Conservation (phyloP, 768 basidiomycete species). For the Phallus indusiatus region DNA sequence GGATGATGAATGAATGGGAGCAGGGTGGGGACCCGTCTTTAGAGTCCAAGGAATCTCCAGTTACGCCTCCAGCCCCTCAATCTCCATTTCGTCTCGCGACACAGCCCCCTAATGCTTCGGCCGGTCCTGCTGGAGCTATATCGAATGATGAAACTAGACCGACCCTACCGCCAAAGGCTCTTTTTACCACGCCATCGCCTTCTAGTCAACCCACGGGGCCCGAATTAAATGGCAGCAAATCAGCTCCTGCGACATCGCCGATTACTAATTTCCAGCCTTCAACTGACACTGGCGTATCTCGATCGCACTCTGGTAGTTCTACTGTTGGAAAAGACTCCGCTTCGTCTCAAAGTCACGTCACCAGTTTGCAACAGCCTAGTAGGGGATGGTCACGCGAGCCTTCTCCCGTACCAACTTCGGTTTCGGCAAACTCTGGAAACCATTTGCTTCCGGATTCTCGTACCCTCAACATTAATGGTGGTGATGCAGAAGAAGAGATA, state of each 20-base stretch:
- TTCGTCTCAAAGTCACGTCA: not conserved
- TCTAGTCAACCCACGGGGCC: not conserved
- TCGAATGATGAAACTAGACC: not conserved
- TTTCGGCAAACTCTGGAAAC: not conserved
- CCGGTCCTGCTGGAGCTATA: not conserved
- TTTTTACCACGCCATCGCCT: not conserved
- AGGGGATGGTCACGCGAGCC: not conserved
- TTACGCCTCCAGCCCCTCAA: not conserved
- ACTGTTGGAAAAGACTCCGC: not conserved
- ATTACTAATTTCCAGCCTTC: not conserved
- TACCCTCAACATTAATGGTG: not conserved
- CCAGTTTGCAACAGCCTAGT: not conserved
- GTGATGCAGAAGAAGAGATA: not conserved
- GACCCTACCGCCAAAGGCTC: not conserved
- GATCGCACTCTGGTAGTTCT: not conserved
- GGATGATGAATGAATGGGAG: not conserved
- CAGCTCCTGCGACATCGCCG: not conserved
- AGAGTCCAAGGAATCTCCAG: not conserved
- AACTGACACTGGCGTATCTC: not conserved
- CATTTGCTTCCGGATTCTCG: not conserved
- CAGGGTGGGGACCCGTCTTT: not conserved
- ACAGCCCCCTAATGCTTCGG: not conserved
- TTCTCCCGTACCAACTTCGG: not conserved
- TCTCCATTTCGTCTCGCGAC: not conserved
- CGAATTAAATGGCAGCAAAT: not conserved